Percentiles rank a stretch among this genome's conserved stretches.
phyloP scores from a whole-genome alignment of 2,329 filamentous ascomycete species.

The Colletotrichum plurivorum region DNA sequence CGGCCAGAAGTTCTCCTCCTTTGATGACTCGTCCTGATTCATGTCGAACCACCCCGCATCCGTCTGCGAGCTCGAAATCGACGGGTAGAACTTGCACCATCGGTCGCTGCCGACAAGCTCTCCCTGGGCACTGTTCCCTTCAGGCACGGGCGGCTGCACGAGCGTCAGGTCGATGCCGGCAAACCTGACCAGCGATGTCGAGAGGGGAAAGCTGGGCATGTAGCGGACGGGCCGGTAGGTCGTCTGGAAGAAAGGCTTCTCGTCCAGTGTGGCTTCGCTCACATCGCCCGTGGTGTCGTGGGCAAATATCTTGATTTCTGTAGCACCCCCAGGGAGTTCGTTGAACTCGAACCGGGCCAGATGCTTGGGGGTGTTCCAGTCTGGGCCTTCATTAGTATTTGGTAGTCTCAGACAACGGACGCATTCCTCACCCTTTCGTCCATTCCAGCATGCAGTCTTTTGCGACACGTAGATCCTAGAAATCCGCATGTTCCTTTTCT shows the following conservation, averaged over 20 bases:
- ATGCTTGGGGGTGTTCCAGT: conserved; percentile 71
- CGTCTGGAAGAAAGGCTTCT: conserved; percentile 60
- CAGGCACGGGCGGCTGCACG: conserved; percentile 63
- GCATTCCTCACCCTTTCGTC: conserved; percentile 57
- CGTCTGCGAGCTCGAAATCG: conserved; percentile 46
- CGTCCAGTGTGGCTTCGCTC: conserved; percentile 50
- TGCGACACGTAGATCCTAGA: conserved; percentile 70
- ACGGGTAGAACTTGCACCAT: conserved; percentile 58
- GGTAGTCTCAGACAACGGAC: too few species aligned
- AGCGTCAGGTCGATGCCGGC: conserved; percentile 59
- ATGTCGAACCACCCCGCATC: conserved; percentile 62
- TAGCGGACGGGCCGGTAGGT: conserved; percentile 58
- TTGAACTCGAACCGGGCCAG: conserved; percentile 65
- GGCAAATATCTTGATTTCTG: conserved; percentile 60
- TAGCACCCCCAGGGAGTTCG: conserved; percentile 50
- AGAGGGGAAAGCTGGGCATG: conserved; percentile 60
- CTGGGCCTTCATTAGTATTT: conserved; percentile 43
- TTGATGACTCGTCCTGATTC: conserved; percentile 53
- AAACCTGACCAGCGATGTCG: conserved; percentile 53
- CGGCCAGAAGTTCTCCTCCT: conserved; percentile 61
- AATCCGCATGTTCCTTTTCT: conserved; percentile 56
- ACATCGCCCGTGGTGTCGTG: conserved; percentile 52
- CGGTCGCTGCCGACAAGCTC: conserved; percentile 61
- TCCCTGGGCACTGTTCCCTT: conserved; percentile 51
- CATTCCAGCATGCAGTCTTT: conserved; percentile 66